These are phyloP conservation scores for Sporothrix dimorphospora DNA, from an alignment of 2,329 filamentous ascomycete genomes.

Conservation along the genomic window DNA sequence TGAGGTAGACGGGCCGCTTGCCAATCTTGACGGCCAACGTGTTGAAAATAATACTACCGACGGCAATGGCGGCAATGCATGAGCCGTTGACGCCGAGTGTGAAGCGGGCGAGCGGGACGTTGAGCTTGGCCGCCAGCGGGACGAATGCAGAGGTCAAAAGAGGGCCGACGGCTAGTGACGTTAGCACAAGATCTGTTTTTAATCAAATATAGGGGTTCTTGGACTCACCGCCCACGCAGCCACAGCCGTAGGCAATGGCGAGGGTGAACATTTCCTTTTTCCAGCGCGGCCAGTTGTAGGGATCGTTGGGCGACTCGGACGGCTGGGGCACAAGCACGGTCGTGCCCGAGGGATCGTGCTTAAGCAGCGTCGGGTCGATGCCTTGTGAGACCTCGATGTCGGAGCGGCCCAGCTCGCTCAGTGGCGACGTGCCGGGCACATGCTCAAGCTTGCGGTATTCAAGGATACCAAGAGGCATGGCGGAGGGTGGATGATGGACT, in stretches of 20 bases:
- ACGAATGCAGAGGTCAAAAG: constrained; percentile 44
- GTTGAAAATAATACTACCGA: constrained; percentile 44
- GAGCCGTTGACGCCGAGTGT: constrained; percentile 44
- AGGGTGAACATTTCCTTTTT: constrained; percentile 44
- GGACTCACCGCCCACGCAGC: constrained; percentile 42
- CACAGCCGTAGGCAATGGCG: constrained; percentile 45
- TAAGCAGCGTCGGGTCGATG: constrained; percentile 34
- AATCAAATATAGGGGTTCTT: no score
- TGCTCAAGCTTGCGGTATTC: constrained; percentile 37
- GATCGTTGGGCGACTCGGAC: constrained; percentile 51
- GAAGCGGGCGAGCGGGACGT: constrained; percentile 40
- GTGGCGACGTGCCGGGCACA: constrained; percentile 38
- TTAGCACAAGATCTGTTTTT: no score
- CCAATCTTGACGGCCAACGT: constrained; percentile 45
- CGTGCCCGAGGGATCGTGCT: constrained; percentile 39
- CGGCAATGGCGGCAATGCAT: constrained; percentile 42
- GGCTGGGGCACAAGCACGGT: constrained; percentile 56
- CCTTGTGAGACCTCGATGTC: constrained; percentile 32
- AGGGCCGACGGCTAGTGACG: constrained; percentile 41
- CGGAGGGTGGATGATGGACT: neutral
- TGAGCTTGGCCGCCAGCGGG: constrained; percentile 41
- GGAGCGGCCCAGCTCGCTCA: constrained; percentile 35
- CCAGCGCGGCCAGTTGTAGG: constrained; percentile 50
- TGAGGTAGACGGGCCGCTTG: constrained; percentile 44
- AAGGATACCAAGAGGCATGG: constrained; percentile 37